Percentiles rank a stretch among this genome's conserved stretches.
phyloP scores from a whole-genome alignment of 2,329 filamentous ascomycete genomes.

The Pseudogymnoascus sp. region DNA sequence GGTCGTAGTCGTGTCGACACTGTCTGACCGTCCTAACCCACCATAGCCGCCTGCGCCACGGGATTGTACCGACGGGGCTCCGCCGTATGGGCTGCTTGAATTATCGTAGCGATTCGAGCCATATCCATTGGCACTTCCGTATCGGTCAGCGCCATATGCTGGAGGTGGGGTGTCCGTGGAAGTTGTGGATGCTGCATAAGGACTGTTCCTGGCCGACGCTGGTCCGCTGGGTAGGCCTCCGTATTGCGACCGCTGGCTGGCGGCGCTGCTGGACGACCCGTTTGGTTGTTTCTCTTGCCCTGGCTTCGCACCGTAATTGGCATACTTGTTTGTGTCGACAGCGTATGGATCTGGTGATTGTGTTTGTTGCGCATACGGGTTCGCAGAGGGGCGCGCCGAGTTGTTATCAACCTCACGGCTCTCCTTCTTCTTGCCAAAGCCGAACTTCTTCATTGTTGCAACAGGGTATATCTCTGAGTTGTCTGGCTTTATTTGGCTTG shows the following conservation, averaged over 20 bases:
- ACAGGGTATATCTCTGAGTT: background rate
- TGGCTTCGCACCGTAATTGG: conserved; percentile 37
- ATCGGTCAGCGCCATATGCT: conserved; percentile 47
- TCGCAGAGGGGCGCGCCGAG: conserved; percentile 35
- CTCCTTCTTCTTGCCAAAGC: conserved; percentile 46
- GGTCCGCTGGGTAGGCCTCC: conserved; percentile 32
- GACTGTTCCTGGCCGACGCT: conserved; percentile 21
- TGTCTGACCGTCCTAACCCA: conserved; percentile 42
- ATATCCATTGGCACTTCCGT: conserved; percentile 43
- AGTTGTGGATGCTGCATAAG: conserved; percentile 12
- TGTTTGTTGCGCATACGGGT: conserved; percentile 27
- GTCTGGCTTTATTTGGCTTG: background rate
- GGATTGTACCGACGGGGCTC: conserved; percentile 26
- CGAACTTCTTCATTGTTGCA: conserved; percentile 49
- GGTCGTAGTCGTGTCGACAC: conserved; percentile 31
- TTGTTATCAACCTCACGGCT: conserved; percentile 36
- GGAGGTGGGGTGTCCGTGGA: conserved; percentile 14
- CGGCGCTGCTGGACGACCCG: background rate
- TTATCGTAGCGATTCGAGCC: conserved; percentile 45
- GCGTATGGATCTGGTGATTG: conserved; percentile 48
- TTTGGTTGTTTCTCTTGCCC: conserved; percentile 30
- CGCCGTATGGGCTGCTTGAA: conserved; percentile 24
- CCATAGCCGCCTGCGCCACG: conserved; percentile 52
- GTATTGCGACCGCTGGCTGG: conserved; percentile 10
- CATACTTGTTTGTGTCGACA: conserved; percentile 46